Evolutionary conservation across 2,329 filamentous ascomycete genomes (phyloP), one percentile per base, ranked within the genome.

Genomic region (Aspergillus sp.): DNA sequence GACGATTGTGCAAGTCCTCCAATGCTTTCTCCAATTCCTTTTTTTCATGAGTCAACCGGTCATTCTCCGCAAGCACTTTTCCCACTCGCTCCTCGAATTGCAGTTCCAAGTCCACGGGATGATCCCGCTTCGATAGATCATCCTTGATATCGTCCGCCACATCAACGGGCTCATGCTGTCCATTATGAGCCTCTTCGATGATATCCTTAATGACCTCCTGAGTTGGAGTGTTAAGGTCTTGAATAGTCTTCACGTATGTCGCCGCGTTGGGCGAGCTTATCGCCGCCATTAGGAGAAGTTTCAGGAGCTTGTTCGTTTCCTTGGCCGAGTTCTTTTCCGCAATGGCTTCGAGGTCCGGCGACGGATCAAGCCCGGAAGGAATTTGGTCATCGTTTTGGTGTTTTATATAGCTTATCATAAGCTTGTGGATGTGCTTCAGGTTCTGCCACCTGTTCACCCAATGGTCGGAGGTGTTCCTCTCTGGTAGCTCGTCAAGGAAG

Each of bases 221-320:
- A 4, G 70, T 72, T 30, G 65, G 57, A 5, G 65, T 67, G 35
- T 64, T 67, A 34, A 75, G 50, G 33, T 60, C 61, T 51, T 70
- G 68, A 49, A 75, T 67, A 35, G 66, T 71, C 36, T 65, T 63
- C 45, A 85, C 72, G 57, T 81, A 82, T 30, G 72, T 70, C 44
- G 74, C 74, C 11, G 68, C 64, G 42, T 79, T 75, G 27, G 78
- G 75, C 9, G 81, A 81, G 58, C 77, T 74, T 49, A 82, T 76
- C 27, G 79, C 79, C n/a, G 75, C 75, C 45, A 82, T 76, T 19
- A 86, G 70, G 59, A 85, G 75, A 43, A 85, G 71, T 46, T 80
- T 79, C 34, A 86, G 69, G 40, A 86, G 70, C 70, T 84, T 70
- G 44, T 71, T 66, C 37, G 65, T 66, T 51, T 73, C 69, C 45